These are phyloP conservation scores for Pseudomassariella vexata DNA, from an alignment of 2,329 filamentous ascomycete genomes.

Conservation along the genomic window DNA sequence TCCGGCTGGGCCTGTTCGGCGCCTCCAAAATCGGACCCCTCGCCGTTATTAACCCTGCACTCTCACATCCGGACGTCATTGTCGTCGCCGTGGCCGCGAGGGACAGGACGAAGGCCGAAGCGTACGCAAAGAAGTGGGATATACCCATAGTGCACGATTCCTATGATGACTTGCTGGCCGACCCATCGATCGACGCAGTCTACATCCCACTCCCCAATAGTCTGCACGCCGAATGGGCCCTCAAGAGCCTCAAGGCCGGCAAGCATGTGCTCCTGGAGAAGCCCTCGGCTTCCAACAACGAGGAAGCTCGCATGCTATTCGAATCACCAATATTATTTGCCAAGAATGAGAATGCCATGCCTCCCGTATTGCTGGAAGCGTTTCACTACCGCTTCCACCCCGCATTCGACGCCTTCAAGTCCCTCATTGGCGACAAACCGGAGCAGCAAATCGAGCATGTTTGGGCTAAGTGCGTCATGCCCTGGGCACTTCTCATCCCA, in stretches of 20 bases:
- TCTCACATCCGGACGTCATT: constrained; percentile 46
- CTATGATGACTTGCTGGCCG: constrained; percentile 17
- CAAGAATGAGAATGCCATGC: constrained; percentile 15
- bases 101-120: constrained; percentile 37
- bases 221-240: constrained; percentile 30
- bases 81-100: constrained; percentile 47
- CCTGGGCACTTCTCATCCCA: constrained; percentile 12
- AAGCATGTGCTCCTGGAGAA: constrained; percentile 42
- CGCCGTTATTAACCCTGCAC: constrained; percentile 42
- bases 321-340: constrained; percentile 17
- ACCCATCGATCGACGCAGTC: constrained; percentile 30
- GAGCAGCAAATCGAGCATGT: constrained; percentile 20
- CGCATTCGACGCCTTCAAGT: constrained; percentile 23
- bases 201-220: constrained; percentile 33
- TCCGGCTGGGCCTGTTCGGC: too few species aligned
- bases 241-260: constrained; percentile 29
- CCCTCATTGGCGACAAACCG: constrained; percentile 19
- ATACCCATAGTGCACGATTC: constrained; percentile 29
- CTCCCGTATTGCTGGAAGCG: constrained; percentile 34
- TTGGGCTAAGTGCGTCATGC: constrained; percentile 13
- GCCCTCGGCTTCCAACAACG: constrained; percentile 29
- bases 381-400: constrained; percentile 34
- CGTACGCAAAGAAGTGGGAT: constrained; percentile 43
- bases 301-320: constrained; percentile 28
- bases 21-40: too few species aligned